Evolutionary conservation across 768 basidiomycete species (phyloP).

Genomic region (Ramaria rubella): DNA sequence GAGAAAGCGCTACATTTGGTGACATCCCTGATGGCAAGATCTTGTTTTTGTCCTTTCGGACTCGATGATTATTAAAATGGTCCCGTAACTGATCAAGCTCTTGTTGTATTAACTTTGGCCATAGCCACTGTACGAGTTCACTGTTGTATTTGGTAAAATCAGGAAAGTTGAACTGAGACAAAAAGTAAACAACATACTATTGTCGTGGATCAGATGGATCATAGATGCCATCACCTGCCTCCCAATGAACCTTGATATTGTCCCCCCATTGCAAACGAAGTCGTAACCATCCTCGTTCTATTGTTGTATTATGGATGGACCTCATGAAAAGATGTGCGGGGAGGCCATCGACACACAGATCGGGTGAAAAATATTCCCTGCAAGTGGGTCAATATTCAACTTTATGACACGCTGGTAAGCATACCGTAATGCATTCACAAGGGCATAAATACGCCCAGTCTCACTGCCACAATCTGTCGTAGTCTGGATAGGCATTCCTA

Average conservation of each 20-base stretch:
- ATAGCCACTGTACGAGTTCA: constrained; percentile 21
- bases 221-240: constrained; percentile 17
- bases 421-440: constrained; percentile 27
- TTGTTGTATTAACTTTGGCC: constrained; percentile 17
- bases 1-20: constrained; percentile 26
- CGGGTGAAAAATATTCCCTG: constrained; percentile 25
- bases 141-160: no score
- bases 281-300: constrained; percentile 30
- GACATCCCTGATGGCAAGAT: constrained; percentile 31
- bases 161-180: neutral
- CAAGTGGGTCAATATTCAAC: constrained; percentile 2
- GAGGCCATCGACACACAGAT: constrained; percentile 17
- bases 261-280: constrained; percentile 28
- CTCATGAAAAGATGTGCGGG: constrained; percentile 27
- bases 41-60: constrained; percentile 29
- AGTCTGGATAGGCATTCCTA: constrained; percentile 30
- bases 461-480: constrained; percentile 33
- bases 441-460: constrained; percentile 26
- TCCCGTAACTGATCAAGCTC: constrained; percentile 15
- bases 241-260: constrained; percentile 23
- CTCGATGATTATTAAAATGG: constrained; percentile 21
- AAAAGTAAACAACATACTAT: constrained; percentile 20
- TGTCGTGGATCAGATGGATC: constrained; percentile 18
- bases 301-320: constrained; percentile 14
- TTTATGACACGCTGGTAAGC: neutral